phyloP scores from a whole-genome alignment of 495 filamentous ascomycete species.

The Penicillium mononematosum region DNA sequence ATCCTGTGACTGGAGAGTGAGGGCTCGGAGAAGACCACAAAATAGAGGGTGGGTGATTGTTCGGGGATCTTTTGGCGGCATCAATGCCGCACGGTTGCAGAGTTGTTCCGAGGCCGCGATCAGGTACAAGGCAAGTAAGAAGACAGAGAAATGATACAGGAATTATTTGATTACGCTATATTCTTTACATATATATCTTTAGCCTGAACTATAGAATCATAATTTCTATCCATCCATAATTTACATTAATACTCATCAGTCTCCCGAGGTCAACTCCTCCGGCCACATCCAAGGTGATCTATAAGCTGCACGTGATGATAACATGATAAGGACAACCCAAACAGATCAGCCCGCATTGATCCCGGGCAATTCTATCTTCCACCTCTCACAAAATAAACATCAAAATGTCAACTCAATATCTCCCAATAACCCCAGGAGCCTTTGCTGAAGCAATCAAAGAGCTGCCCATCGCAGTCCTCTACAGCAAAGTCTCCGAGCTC shows the following conservation, averaged over 20 bases:
- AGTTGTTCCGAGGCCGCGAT: slow-evolving; percentile 19
- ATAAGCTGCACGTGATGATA: slow-evolving; percentile 8
- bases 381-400: neutral
- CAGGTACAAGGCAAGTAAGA: neutral
- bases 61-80: slow-evolving; percentile 9
- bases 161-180: neutral
- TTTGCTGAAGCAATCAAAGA: slow-evolving; percentile 69
- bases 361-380: neutral
- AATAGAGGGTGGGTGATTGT: slow-evolving; percentile 1
- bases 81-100: slow-evolving; percentile 14
- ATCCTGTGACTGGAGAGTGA: slow-evolving; percentile 29
- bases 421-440: slow-evolving; percentile 36
- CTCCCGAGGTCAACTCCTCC: neutral
- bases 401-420: slow-evolving; percentile 40
- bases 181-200: neutral
- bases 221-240: neutral
- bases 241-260: neutral
- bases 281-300: neutral
- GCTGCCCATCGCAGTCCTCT: slow-evolving; percentile 68
- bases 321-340: slow-evolving; percentile 8
- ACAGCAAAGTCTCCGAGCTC: slow-evolving; percentile 78
- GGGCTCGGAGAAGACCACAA: slow-evolving; percentile 4
- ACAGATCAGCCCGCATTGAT: neutral
- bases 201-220: neutral
- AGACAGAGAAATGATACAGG: neutral